A percentile compares a stretch with the other conserved stretches of the same genome.
These are phyloP conservation scores for Halophytophthora polymorphica DNA, from an alignment of 352 stramenopile genomes.

Conservation along the genomic window DNA sequence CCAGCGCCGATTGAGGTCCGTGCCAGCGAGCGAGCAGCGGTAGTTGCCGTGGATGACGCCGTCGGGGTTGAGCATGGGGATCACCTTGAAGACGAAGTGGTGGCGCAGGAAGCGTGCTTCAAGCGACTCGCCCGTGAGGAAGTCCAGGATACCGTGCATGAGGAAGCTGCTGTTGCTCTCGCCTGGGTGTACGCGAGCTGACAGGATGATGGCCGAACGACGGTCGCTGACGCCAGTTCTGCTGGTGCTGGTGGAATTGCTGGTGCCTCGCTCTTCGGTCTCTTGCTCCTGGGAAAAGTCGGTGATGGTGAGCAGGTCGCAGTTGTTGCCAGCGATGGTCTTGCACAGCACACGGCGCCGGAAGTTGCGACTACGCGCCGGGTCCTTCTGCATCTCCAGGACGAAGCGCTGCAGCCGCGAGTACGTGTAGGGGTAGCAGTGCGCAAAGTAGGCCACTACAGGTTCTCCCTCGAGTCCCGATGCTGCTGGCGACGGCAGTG, in stretches of 20 bases:
- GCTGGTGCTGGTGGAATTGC: slow-evolving; percentile 1
- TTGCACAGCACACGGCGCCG: slow-evolving; percentile 69
- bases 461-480: background rate
- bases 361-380: slow-evolving; percentile 41
- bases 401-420: slow-evolving; percentile 60
- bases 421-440: slow-evolving; percentile 88
- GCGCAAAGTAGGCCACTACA: slow-evolving; percentile 58
- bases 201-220: slow-evolving; percentile 73
- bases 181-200: slow-evolving; percentile 82
- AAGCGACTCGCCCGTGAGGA: slow-evolving; percentile 67
- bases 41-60: slow-evolving; percentile 93
- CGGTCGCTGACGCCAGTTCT: background rate
- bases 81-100: slow-evolving; percentile 88
- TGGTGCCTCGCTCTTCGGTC: too few species aligned
- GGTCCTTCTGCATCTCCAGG: slow-evolving; percentile 50
- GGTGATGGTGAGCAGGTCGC: slow-evolving; percentile 88
- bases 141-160: slow-evolving; percentile 88
- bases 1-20: slow-evolving; percentile 87
- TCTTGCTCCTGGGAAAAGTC: slow-evolving; percentile 64
- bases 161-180: slow-evolving; percentile 89
- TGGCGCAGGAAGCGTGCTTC: slow-evolving; percentile 75
- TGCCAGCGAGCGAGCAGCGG: slow-evolving; percentile 78
- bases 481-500: background rate
- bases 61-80: slow-evolving; percentile 93
- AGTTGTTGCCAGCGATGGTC: slow-evolving; percentile 82